These are phyloP conservation scores for Fusarium chaquense DNA, from an alignment of 2,329 filamentous ascomycete species.

Conservation along the genomic window DNA sequence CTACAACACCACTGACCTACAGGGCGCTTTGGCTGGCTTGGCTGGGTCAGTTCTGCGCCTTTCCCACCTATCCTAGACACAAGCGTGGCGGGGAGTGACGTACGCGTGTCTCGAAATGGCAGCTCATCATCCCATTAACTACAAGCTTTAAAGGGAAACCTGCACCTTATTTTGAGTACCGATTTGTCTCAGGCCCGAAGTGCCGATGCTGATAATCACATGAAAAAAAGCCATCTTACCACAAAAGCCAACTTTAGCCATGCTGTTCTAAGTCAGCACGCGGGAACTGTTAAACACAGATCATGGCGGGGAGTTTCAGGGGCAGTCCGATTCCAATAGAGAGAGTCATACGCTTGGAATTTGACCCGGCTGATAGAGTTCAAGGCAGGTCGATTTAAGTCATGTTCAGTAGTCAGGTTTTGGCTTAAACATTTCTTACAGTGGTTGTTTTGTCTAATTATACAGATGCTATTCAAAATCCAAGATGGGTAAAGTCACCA, in stretches of 20 bases:
- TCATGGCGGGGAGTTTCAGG: conserved; percentile 35
- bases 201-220: conserved; percentile 32
- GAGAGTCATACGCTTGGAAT: conserved; percentile 32
- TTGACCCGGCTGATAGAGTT: conserved; percentile 26
- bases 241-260: conserved; percentile 5
- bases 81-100: conserved; percentile 41
- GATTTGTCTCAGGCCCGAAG: conserved; percentile 27
- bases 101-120: conserved; percentile 33
- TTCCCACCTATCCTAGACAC: conserved; percentile 35
- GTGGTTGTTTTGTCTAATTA: conserved; percentile 23
- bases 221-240: conserved; percentile 30
- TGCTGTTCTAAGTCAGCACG: conserved; percentile 11
- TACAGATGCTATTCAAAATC: conserved; percentile 13
- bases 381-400: neutral
- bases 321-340: conserved; percentile 21
- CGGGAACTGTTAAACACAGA: conserved; percentile 28
- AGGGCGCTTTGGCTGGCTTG: conserved; percentile 15
- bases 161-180: conserved; percentile 29
- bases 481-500: neutral
- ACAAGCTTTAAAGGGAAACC: conserved; percentile 25
- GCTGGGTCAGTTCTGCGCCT: conserved; percentile 25
- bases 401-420: neutral
- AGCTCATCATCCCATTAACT: conserved; percentile 22
- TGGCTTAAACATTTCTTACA: neutral
- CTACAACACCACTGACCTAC: conserved; percentile 34